Conservation (phyloP, 2,329 filamentous ascomycete species). For the Hymenotorrendiella dingleyae region DNA sequence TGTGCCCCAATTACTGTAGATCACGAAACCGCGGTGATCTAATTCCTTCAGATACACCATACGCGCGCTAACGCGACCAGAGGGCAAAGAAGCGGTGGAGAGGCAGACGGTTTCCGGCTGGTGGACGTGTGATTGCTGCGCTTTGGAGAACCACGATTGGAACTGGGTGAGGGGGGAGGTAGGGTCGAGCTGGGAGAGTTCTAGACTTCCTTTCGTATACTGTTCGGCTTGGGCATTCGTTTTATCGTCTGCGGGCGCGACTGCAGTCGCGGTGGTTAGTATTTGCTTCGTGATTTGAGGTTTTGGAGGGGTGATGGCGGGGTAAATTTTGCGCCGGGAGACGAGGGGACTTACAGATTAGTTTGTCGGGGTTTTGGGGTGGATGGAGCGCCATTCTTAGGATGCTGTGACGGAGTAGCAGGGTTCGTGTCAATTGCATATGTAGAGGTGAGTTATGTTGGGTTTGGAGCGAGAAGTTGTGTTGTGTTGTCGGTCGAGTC, state of each 20-base stretch:
- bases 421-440: constrained; percentile 17
- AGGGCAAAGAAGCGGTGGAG: constrained; percentile 77
- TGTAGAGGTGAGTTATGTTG: background rate
- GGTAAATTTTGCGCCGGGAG: background rate
- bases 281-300: background rate
- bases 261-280: constrained; percentile 26
- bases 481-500: background rate
- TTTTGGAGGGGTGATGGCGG: constrained; percentile 2
- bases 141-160: constrained; percentile 78
- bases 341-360: constrained; percentile 28
- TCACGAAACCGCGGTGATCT: constrained; percentile 72
- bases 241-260: constrained; percentile 59
- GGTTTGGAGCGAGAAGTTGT: background rate
- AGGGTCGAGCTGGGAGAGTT: constrained; percentile 52
- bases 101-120: constrained; percentile 88
- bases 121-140: constrained; percentile 50
- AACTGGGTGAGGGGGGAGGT: constrained; percentile 73
- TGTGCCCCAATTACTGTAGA: constrained; percentile 90
- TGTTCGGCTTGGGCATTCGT: constrained; percentile 63
- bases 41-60: constrained; percentile 95
- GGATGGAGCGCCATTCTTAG: constrained; percentile 27
- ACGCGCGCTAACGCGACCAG: constrained; percentile 76
- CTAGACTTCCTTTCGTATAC: constrained; percentile 63
- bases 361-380: constrained; percentile 21
- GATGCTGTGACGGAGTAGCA: constrained; percentile 14